Conservation (phyloP, 2,329 filamentous ascomycete species). For the Talaromyces piceae region DNA sequence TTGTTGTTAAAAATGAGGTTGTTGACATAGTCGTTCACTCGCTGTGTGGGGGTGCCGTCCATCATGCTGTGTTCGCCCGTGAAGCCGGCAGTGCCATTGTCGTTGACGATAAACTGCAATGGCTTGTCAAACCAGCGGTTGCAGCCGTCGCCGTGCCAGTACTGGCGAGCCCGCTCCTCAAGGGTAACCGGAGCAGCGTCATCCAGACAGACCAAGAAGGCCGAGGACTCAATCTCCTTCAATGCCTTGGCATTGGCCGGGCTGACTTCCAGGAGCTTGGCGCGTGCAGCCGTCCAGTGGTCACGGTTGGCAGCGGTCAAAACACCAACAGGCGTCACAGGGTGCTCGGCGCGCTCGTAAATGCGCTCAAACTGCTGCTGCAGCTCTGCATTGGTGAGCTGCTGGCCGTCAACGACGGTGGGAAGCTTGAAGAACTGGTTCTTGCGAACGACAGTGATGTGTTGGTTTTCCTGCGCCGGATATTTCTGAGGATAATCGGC, state of each 20-base stretch:
- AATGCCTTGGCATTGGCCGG: conserved; percentile 71
- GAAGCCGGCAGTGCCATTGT: conserved; percentile 96
- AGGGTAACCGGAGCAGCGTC: conserved; percentile 85
- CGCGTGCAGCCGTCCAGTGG: conserved; percentile 78
- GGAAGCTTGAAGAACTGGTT: conserved; percentile 95
- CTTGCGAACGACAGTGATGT: conserved; percentile 85
- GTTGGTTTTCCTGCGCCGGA: conserved; percentile 64
- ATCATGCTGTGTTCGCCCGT: conserved; percentile 99
- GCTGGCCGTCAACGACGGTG: conserved; percentile 72
- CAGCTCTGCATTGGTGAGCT: conserved; percentile 81
- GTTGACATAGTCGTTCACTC: conserved; percentile 90
- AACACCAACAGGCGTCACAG: conserved; percentile 66
- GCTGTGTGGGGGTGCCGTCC: conserved; percentile 96
- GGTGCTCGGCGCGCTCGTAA: conserved; percentile 65
- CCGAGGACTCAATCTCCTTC: conserved; percentile 75
- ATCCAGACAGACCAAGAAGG: conserved; percentile 89
- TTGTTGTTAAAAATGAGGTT: conserved; percentile 89
- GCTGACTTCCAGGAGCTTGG: conserved; percentile 66
- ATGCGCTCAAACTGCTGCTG: conserved; percentile 82
- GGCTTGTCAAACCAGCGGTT: conserved; percentile 99
- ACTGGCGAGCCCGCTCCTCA: conserved; percentile 89
- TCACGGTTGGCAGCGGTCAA: conserved; percentile 92
- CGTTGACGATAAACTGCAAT: conserved; percentile 93
- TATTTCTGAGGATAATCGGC: conserved; percentile 81
- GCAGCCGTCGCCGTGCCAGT: conserved; percentile 94